phyloP scores from a whole-genome alignment of 441 rosid genomes.

The Mallotus repandus region DNA sequence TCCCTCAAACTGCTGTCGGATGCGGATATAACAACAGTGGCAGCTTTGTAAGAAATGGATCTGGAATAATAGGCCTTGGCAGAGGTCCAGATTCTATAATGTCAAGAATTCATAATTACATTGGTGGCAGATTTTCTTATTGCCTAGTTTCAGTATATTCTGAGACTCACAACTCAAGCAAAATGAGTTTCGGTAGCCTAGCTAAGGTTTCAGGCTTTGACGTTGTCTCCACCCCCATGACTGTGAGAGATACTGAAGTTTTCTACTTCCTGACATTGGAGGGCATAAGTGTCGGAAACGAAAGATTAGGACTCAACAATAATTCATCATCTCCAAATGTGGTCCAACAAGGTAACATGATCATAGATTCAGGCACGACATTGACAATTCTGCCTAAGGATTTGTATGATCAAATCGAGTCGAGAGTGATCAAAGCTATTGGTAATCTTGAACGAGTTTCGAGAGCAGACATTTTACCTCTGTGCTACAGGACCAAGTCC shows the following conservation, averaged over 20 bases:
- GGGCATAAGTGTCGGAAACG: not conserved
- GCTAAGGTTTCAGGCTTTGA: not conserved
- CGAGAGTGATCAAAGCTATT: no score
- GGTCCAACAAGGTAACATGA: not conserved
- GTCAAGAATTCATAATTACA: not conserved
- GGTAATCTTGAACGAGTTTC: no score
- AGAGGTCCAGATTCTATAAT: not conserved
- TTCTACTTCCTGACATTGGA: not conserved
- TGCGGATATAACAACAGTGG: no score
- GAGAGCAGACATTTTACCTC: no score
- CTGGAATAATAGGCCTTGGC: constrained; percentile 4
- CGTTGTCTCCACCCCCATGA: not conserved
- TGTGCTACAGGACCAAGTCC: no score
- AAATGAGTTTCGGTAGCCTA: not conserved
- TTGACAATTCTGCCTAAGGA: no score
- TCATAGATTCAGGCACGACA: no score
- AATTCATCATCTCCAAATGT: no score
- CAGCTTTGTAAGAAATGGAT: not conserved
- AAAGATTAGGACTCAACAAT: not conserved
- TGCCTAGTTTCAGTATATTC: constrained; percentile 8
- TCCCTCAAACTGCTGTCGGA: no score
- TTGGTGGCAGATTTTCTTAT: constrained; percentile 12
- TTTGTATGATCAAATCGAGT: no score
- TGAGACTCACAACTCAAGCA: not conserved
- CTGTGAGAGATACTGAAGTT: no score